These are phyloP conservation scores for Fusarium nematophilum DNA, from an alignment of 2,329 filamentous ascomycete species.

Conservation along the genomic window DNA sequence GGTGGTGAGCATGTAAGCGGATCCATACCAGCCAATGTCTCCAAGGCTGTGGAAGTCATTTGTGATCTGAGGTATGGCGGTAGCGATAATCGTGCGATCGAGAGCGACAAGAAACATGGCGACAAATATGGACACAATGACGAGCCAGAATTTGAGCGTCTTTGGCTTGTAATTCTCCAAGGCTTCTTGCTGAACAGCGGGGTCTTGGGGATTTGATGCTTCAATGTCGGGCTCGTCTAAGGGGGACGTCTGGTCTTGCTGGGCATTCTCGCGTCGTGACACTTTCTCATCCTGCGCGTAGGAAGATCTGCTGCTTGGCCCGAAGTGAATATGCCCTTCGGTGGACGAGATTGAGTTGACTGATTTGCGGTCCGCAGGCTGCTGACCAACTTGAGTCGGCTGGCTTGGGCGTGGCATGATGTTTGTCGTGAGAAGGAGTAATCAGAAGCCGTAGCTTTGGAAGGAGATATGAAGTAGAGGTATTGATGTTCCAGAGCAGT, in stretches of 20 bases:
- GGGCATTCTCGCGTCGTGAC: background rate
- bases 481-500: background rate
- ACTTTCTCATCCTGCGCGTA: background rate
- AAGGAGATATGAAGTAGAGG: background rate
- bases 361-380: slow-evolving; percentile 26
- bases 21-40: slow-evolving; percentile 74
- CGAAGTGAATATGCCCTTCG: slow-evolving; percentile 12
- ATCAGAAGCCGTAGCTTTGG: background rate
- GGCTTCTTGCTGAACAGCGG: slow-evolving; percentile 41
- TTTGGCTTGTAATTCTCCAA: slow-evolving; percentile 62
- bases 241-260: slow-evolving; percentile 17
- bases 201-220: slow-evolving; percentile 13
- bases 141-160: slow-evolving; percentile 66
- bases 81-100: slow-evolving; percentile 66
- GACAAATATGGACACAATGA: slow-evolving; percentile 64
- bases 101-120: slow-evolving; percentile 69
- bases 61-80: slow-evolving; percentile 66
- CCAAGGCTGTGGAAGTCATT: slow-evolving; percentile 67
- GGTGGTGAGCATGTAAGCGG: slow-evolving; percentile 70
- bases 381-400: slow-evolving; percentile 1
- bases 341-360: slow-evolving; percentile 34
- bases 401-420: slow-evolving; percentile 23
- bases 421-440: no score
- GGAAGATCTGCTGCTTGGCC: background rate
- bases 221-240: slow-evolving; percentile 33